Evolutionary conservation across 192 early-diverging fungal species (phyloP), one percentile per base, ranked within the genome.

Genomic region (Tieghemiomyces parasiticus): DNA sequence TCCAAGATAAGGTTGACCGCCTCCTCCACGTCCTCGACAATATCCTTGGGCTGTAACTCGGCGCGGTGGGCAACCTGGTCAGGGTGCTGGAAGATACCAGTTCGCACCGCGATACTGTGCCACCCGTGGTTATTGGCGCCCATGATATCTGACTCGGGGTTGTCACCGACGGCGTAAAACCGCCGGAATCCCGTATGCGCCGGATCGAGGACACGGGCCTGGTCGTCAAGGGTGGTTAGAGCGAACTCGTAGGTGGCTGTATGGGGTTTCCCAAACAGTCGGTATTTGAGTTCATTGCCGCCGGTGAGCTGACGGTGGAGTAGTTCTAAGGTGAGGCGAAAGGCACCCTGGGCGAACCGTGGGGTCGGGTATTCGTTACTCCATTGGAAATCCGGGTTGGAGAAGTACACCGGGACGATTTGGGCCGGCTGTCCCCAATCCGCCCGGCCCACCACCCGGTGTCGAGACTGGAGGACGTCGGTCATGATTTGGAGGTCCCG

Each of bases 341-440:
- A 90, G 3, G 85, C 76, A 14, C 92, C 91, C 71, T 95, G 92
- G 20, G 75, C 91, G 59, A 89, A 85, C 33, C 92, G 71, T 45
- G 81, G 80, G 0, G 73, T 64, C n/a, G 83, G 81, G 46, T 76
- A 91, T 22, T 93, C 89, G 65, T 87, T 93, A 62, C 81, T 83
- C 86, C 89, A 95, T 10, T 92, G 63, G 32, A 83, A 65, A 62
- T 85, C 81, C 0, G 82, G 65, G 61, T 88, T 88, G 46, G 85
- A 87, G 61, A 83, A 80, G 67, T 83, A 95, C n/a, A 95, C 60
- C 2, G 91, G 90, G 2, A 84, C 67, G 49, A 64, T 68, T 61
- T 84, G 81, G 26, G 60, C 62, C 9, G 46, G 59, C 20, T 64
- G 54, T 28, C 74, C 65, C 14, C 42, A 58, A 64, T 73, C 75